Base-by-base conservation (phyloP, 1,139 yeast species). In the Kluyveromyces sp. region DNA sequence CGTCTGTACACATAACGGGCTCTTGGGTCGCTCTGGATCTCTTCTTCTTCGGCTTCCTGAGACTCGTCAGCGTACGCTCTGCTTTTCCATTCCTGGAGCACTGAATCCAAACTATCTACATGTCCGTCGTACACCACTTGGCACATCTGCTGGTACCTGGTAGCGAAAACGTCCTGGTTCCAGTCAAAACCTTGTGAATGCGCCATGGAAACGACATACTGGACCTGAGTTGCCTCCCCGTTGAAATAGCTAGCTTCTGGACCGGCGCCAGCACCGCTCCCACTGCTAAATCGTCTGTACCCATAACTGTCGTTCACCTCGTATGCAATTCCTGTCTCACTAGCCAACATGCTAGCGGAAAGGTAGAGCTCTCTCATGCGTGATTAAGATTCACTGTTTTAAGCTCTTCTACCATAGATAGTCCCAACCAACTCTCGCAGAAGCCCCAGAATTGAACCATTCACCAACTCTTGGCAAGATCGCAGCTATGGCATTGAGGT, bases 161-260 rank as follows among this genome's bases (percentile, higher is more conserved):
- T 49, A 2, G 60, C 64, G 45, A 60, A 60, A 9, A 58, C 41
- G 37, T 60, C 64, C 40, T 58, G 63, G 41, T 60, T 60, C 64
- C 64, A 60, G 3, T 48, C 43, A 37, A 60, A 60, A 2, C 64
- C 64, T 41, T 60, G 62, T 4, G 60, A 53, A 33, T 55, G 55
- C 2, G 61, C 50, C 12, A 54, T 45, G 1, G 56, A 45, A n/a
- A 58, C 40, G 11, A 56, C 48, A 35, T 46, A 58, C 32, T 45
- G 48, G 30, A 36, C 22, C 30, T 17, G 18, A 11, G 35, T 40
- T 11, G 35, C 12, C 25, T 48, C 46, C 20, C 43, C 42, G n/a
- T n/a, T n/a, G n/a, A n/a, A n/a, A n/a, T n/a, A n/a, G n/a, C n/a
- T n/a, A 26, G 43, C 34, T 12, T 45, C 43, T 22, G 26, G n/a